phyloP scores from a whole-genome alignment of 2,329 filamentous ascomycete genomes.

The Penicillium italicum region DNA sequence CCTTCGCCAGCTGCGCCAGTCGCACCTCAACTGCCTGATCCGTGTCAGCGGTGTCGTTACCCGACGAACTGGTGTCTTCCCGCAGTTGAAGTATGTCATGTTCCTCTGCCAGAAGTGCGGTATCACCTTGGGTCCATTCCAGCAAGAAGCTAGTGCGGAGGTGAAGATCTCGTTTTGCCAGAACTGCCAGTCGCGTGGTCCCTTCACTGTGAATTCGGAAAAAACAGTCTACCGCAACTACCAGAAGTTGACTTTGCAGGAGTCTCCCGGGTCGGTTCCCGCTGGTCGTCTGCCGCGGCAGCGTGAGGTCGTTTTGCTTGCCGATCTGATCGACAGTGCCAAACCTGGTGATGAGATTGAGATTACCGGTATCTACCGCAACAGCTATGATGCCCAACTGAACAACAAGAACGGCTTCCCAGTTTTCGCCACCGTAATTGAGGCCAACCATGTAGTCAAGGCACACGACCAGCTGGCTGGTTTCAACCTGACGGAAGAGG shows the following conservation, averaged over 20 bases:
- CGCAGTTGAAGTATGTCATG: slow-evolving; percentile 96
- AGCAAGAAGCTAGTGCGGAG: slow-evolving; percentile 93
- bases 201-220: slow-evolving; percentile 93
- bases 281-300: slow-evolving; percentile 90
- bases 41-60: slow-evolving; percentile 95
- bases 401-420: slow-evolving; percentile 99
- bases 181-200: slow-evolving; percentile 90
- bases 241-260: slow-evolving; percentile 94
- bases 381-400: slow-evolving; percentile 95
- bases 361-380: slow-evolving; percentile 92
- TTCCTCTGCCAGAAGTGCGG: slow-evolving; percentile 96
- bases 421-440: slow-evolving; percentile 94
- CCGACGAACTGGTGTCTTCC: slow-evolving; percentile 89
- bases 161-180: slow-evolving; percentile 96
- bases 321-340: slow-evolving; percentile 93
- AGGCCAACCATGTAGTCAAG: slow-evolving; percentile 96
- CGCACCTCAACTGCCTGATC: slow-evolving; percentile 91
- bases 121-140: slow-evolving; percentile 87
- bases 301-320: slow-evolving; percentile 90
- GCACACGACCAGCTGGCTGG: slow-evolving; percentile 95
- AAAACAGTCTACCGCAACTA: slow-evolving; percentile 99
- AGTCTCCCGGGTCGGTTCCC: slow-evolving; percentile 94
- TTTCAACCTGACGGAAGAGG: slow-evolving; percentile 90
- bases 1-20: slow-evolving; percentile 88
- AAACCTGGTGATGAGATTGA: slow-evolving; percentile 98